Conservation (phyloP, 768 basidiomycete genomes). For the Tylopilus felleus region DNA sequence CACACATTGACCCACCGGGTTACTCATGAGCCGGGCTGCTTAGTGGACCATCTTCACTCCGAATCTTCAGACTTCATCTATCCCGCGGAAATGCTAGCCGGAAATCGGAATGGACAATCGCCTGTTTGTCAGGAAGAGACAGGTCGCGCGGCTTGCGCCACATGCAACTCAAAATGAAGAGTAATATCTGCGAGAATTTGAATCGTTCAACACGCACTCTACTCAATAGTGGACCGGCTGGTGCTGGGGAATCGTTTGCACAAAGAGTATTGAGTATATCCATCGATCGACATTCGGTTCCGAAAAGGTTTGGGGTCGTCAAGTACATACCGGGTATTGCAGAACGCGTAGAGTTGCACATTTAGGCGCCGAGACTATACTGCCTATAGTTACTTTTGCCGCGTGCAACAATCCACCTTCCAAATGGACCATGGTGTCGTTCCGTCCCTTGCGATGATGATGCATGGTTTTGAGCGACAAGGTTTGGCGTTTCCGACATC, state of each 20-base stretch:
- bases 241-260: background rate
- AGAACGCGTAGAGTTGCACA: background rate
- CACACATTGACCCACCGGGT: background rate
- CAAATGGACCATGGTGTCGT: conserved; percentile 1
- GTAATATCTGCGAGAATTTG: background rate
- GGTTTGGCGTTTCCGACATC: background rate
- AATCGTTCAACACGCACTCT: background rate
- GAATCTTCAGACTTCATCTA: too few relatives aligned
- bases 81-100: background rate
- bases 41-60: background rate
- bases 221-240: background rate
- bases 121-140: background rate
- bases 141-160: conserved; percentile 1
- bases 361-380: background rate
- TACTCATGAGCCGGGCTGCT: background rate
- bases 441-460: background rate
- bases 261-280: background rate
- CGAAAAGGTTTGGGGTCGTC: background rate
- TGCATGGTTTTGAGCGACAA: background rate
- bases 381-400: background rate
- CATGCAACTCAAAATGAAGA: background rate
- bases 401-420: background rate
- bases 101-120: background rate
- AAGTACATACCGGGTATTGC: background rate
- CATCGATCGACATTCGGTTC: background rate